Percentiles rank a stretch among this genome's conserved stretches.
These are phyloP conservation scores for Trametes cinnabarina DNA, from an alignment of 768 basidiomycete species.

Conservation along the genomic window DNA sequence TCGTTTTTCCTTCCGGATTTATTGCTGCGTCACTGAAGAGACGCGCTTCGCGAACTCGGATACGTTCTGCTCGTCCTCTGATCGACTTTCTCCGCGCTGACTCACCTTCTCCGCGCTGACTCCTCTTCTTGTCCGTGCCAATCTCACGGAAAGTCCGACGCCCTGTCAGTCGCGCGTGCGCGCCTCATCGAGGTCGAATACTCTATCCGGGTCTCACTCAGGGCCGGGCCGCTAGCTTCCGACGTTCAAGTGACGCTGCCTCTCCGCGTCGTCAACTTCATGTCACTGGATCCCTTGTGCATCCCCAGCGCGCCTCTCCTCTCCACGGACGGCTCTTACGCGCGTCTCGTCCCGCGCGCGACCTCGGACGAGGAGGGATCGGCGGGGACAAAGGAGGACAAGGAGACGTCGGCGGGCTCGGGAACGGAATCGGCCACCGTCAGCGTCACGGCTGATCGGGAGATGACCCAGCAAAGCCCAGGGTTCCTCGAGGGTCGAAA, in stretches of 20 bases:
- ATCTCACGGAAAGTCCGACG: constrained; percentile 49
- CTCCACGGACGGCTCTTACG: constrained; percentile 13
- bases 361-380: not conserved
- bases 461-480: not conserved
- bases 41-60: too few species aligned
- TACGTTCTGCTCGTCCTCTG: too few species aligned
- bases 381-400: too few species aligned
- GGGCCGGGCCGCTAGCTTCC: constrained; percentile 55
- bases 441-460: too few species aligned
- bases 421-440: too few species aligned
- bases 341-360: constrained; percentile 11
- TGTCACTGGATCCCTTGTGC: constrained; percentile 70
- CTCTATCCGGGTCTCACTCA: constrained; percentile 60
- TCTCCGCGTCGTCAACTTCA: constrained; percentile 74
- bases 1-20: too few species aligned
- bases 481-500: not conserved
- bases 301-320: constrained; percentile 42
- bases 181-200: constrained; percentile 78
- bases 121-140: not conserved
- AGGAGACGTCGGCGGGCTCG: too few species aligned
- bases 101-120: too few species aligned
- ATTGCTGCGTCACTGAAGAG: not conserved
- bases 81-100: too few species aligned
- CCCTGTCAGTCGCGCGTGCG: constrained; percentile 64
- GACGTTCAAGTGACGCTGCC: constrained; percentile 74